A percentile compares a stretch with the other conserved stretches of the same genome.
Evolutionary conservation across 1,284 basidiomycete species (phyloP).

Genomic region (Ganoderma lingzhi): DNA sequence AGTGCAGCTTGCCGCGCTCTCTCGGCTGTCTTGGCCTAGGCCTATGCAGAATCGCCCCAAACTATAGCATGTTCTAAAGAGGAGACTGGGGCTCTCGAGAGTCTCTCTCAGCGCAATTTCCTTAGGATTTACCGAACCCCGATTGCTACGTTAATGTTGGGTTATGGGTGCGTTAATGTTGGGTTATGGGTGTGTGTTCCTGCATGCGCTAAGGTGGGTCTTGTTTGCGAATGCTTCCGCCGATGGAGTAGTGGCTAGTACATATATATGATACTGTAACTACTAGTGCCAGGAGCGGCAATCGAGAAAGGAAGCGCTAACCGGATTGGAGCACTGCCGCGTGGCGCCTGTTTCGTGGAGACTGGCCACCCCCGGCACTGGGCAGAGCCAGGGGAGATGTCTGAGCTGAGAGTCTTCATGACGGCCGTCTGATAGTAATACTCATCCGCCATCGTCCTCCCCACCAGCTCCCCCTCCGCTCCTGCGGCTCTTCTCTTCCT

Average conservation of each 20-base stretch:
- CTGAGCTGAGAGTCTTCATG: not conserved
- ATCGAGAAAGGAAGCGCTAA: not conserved
- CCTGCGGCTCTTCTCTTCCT: constrained; percentile 13
- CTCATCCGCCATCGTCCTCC: constrained; percentile 2
- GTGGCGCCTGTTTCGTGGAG: constrained; percentile 5
- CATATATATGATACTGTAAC: too few relatives aligned
- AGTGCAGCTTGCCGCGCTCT: too few relatives aligned
- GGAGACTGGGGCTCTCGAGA: too few relatives aligned
- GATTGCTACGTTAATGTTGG: too few relatives aligned
- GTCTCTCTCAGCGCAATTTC: too few relatives aligned
- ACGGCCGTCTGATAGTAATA: constrained; percentile 19
- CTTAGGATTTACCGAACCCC: too few relatives aligned
- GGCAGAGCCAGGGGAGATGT: not conserved
- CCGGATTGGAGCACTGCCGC: constrained; percentile 9
- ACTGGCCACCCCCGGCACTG: not conserved
- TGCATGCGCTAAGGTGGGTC: not conserved
- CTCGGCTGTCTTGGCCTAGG: too few relatives aligned
- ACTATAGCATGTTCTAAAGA: too few relatives aligned
- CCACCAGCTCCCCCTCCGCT: constrained; percentile 1
- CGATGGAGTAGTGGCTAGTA: too few relatives aligned
- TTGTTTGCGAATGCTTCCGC: not conserved
- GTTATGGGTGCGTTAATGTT: too few relatives aligned
- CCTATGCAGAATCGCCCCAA: too few relatives aligned
- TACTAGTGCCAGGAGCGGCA: not conserved
- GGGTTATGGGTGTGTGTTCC: too few relatives aligned